These are phyloP conservation scores for Cytauxzoon felis DNA, from an alignment of 169 alveolate species.

Conservation along the genomic window DNA sequence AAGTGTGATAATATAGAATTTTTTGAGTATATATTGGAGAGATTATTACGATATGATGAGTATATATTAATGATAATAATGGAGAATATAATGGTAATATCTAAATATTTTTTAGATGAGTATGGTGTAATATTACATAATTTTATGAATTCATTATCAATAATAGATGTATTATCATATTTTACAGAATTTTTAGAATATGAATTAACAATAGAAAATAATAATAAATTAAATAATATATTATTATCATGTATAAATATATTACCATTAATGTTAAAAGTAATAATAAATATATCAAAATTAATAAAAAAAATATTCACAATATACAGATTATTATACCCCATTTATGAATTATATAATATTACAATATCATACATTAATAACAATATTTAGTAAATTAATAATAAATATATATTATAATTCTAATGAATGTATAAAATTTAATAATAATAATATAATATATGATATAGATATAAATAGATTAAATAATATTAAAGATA, in stretches of 20 bases:
- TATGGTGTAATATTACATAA: constrained; percentile 16
- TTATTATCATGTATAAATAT: constrained; percentile 14
- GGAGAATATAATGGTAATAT: constrained; percentile 1
- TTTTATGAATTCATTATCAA: constrained; percentile 37
- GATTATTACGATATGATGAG: constrained; percentile 23
- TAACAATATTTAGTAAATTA: constrained; percentile 21
- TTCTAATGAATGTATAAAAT: not conserved
- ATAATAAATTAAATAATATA: constrained; percentile 12
- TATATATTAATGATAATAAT: not conserved
- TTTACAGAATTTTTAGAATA: constrained; percentile 38
- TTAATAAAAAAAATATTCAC: constrained; percentile 18
- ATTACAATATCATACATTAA: constrained; percentile 37
- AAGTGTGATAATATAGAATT: constrained; percentile 15
- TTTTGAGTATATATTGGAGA: constrained; percentile 16
- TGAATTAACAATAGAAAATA: not conserved
- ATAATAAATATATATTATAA: constrained; percentile 8
- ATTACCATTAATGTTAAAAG: constrained; percentile 35
- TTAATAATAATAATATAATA: too few relatives aligned
- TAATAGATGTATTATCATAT: constrained; percentile 31
- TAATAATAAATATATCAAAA: not conserved
- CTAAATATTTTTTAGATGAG: constrained; percentile 19
- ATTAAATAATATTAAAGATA: too few relatives aligned
- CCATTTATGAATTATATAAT: constrained; percentile 30
- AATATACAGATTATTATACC: not conserved
- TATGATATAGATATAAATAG: too few relatives aligned